Conservation (phyloP, 192 early-diverging fungal genomes). For the Umbelopsis sp. region DNA sequence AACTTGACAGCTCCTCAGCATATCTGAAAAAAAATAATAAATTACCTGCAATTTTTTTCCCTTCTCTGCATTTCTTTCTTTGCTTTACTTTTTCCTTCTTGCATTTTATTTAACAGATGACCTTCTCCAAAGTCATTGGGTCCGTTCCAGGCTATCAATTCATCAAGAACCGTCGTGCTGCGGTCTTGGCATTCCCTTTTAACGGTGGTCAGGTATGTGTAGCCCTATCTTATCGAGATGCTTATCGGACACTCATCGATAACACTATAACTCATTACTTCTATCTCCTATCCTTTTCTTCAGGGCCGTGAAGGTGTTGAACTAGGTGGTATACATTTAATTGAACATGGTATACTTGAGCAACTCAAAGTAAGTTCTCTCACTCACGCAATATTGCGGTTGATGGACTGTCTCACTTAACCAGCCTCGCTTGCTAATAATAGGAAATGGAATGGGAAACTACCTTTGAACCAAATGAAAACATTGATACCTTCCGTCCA, state of each 20-base stretch:
- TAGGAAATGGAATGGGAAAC: conserved; percentile 75
- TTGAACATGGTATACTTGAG: conserved; percentile 82
- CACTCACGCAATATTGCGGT: conserved; percentile 12
- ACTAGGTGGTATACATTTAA: conserved; percentile 78
- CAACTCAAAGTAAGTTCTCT: conserved; percentile 59
- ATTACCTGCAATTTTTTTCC: not conserved
- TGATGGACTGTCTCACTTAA: too few relatives aligned
- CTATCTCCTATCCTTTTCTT: not conserved
- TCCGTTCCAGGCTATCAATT: not conserved
- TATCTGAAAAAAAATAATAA: not conserved
- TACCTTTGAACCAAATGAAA: conserved; percentile 74
- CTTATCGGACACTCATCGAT: not conserved
- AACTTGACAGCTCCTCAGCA: not conserved
- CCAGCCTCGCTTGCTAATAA: not conserved
- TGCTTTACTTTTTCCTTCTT: not conserved
- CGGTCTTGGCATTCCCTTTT: conserved; percentile 22
- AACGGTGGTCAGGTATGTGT: conserved; percentile 31
- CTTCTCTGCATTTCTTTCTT: not conserved
- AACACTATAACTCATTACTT: not conserved
- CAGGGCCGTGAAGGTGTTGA: conserved; percentile 79
- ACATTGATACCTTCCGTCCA: conserved; percentile 70
- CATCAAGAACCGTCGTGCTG: conserved; percentile 1
- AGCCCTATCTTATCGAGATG: not conserved
- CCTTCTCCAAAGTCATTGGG: not conserved
- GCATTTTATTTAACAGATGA: not conserved